These are phyloP conservation scores for Trifolium subterraneum DNA, from an alignment of 306 rosid species.

Conservation along the genomic window DNA sequence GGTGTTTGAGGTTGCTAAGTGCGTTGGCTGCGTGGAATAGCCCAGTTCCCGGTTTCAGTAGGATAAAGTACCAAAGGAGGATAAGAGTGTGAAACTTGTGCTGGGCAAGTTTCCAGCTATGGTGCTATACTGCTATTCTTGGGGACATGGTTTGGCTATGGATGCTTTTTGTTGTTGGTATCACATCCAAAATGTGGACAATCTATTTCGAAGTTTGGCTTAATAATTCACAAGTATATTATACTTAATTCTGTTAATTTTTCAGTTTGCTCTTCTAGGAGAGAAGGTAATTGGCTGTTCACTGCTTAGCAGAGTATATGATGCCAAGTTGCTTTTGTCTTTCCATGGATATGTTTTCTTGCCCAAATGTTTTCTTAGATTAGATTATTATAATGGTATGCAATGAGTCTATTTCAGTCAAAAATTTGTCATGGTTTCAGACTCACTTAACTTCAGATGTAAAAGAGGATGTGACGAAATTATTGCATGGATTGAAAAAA, in stretches of 20 bases:
- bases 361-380: not conserved
- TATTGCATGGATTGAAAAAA: not conserved
- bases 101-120: not conserved
- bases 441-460: too few relatives aligned
- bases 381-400: too few relatives aligned
- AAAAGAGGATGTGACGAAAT: not conserved
- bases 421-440: not conserved
- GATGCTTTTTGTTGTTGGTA: too few relatives aligned
- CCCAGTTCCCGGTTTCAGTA: not conserved
- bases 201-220: not conserved
- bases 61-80: too few relatives aligned
- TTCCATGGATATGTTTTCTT: not conserved
- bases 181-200: too few relatives aligned
- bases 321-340: not conserved
- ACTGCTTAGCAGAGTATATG: not conserved
- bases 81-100: not conserved
- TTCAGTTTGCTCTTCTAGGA: not conserved
- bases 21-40: too few relatives aligned
- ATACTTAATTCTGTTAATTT: not conserved
- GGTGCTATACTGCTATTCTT: not conserved
- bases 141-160: not conserved
- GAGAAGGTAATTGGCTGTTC: not conserved
- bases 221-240: not conserved
- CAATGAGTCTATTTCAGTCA: too few relatives aligned
- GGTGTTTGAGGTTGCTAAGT: too few relatives aligned